Conservation (phyloP, 495 filamentous ascomycete genomes). For the Neurospora sp. region DNA sequence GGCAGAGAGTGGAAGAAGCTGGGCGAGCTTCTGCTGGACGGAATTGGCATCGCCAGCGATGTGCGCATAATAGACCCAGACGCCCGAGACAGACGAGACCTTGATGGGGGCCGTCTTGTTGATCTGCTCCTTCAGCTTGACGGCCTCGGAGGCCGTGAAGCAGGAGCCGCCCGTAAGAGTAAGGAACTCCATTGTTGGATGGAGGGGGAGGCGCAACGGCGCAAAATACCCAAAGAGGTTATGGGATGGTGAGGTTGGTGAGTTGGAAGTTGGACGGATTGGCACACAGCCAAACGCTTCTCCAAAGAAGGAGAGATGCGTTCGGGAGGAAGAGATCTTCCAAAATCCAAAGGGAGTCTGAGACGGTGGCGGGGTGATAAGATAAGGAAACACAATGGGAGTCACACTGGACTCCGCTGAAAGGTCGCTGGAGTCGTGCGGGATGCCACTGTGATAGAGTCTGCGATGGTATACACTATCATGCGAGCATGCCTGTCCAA, state of each 20-base stretch:
- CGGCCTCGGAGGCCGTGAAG: slow-evolving; percentile 39
- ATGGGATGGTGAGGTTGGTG: not conserved
- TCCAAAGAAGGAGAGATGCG: not conserved
- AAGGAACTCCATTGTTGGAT: slow-evolving; percentile 17
- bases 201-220: not conserved
- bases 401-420: not conserved
- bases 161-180: slow-evolving; percentile 39
- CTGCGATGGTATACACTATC: not conserved
- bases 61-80: slow-evolving; percentile 43
- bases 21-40: slow-evolving; percentile 26
- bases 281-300: slow-evolving; percentile 3
- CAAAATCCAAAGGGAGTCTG: not conserved
- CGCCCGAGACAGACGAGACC: slow-evolving; percentile 32
- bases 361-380: not conserved
- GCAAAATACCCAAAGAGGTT: not conserved
- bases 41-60: slow-evolving; percentile 23
- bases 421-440: not conserved
- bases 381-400: not conserved
- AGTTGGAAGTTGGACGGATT: not conserved
- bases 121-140: slow-evolving; percentile 39
- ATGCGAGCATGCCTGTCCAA: not conserved
- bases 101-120: slow-evolving; percentile 31
- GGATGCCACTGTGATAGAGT: not conserved
- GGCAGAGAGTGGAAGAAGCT: slow-evolving; percentile 29
- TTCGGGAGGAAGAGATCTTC: not conserved